These are phyloP conservation scores for Venturia aucupariae DNA, from an alignment of 2,329 filamentous ascomycete species.

Conservation along the genomic window DNA sequence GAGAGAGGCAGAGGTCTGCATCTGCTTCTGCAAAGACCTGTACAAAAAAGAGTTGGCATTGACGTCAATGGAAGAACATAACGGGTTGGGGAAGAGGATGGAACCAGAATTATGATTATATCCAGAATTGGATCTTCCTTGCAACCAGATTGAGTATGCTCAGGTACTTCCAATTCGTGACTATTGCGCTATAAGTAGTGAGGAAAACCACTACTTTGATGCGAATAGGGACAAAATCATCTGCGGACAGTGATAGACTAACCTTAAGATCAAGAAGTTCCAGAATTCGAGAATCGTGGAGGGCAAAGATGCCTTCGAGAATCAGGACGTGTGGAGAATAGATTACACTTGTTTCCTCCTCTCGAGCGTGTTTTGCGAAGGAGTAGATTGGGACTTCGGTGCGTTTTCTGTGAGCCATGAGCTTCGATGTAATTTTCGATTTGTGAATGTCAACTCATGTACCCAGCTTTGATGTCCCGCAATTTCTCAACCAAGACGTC, in stretches of 20 bases:
- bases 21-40: conserved; percentile 95
- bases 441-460: conserved; percentile 22
- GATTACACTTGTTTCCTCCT: conserved; percentile 72
- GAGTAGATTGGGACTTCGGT: conserved; percentile 93
- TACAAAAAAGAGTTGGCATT: background rate
- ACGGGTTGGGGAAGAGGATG: background rate
- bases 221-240: conserved; percentile 21
- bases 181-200: too few relatives aligned
- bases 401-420: conserved; percentile 51
- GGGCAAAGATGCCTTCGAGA: conserved; percentile 88
- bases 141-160: background rate
- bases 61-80: background rate
- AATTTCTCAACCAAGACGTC: conserved; percentile 74
- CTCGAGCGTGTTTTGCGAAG: conserved; percentile 78
- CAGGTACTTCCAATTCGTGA: too few relatives aligned
- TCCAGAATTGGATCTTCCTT: too few relatives aligned
- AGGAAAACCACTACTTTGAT: too few relatives aligned
- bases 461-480: conserved; percentile 85
- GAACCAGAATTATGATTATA: background rate
- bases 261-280: conserved; percentile 87
- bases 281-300: conserved; percentile 78
- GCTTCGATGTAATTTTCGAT: background rate
- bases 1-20: conserved; percentile 82
- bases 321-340: conserved; percentile 96
- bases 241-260: background rate